Conservation (phyloP, 495 filamentous ascomycete species). For the Chaetomium fimeti region DNA sequence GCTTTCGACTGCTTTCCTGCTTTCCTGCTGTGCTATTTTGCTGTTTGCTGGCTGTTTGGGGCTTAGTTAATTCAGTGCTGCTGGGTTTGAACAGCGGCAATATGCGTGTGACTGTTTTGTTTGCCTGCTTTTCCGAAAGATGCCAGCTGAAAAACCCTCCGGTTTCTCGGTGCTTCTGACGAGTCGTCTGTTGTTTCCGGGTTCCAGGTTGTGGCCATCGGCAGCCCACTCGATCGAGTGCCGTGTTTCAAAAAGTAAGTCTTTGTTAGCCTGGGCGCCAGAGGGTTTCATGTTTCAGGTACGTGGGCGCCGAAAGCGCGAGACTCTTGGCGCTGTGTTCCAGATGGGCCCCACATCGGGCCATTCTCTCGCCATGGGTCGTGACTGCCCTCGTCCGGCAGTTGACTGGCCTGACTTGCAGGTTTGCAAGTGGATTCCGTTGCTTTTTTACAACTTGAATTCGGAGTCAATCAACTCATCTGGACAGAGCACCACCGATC, state of each 20-base stretch:
- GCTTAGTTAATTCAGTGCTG: too few species aligned
- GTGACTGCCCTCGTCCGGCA: not conserved
- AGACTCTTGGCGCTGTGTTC: constrained; percentile 6
- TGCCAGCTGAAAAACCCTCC: constrained; percentile 8
- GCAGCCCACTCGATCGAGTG: constrained; percentile 5
- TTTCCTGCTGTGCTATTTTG: too few species aligned
- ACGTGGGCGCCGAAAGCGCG: not conserved
- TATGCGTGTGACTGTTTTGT: not conserved
- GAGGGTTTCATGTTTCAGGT: constrained; percentile 30
- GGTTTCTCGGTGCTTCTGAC: not conserved
- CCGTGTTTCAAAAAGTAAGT: constrained; percentile 13
- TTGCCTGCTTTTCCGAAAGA: not conserved
- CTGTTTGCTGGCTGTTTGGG: too few species aligned
- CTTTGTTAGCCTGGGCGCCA: constrained; percentile 16
- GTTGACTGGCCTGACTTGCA: not conserved
- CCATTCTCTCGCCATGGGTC: not conserved
- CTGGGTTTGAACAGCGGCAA: too few species aligned
- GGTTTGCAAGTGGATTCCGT: not conserved
- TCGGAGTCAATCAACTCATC: not conserved
- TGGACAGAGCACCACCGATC: too few species aligned
- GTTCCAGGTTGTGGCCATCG: not conserved
- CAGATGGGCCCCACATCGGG: constrained; percentile 7
- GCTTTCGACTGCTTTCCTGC: too few species aligned
- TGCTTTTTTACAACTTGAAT: not conserved
- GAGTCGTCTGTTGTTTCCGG: not conserved